Conservation (phyloP, 2,329 filamentous ascomycete species). For the Lasiodiplodia sp. region DNA sequence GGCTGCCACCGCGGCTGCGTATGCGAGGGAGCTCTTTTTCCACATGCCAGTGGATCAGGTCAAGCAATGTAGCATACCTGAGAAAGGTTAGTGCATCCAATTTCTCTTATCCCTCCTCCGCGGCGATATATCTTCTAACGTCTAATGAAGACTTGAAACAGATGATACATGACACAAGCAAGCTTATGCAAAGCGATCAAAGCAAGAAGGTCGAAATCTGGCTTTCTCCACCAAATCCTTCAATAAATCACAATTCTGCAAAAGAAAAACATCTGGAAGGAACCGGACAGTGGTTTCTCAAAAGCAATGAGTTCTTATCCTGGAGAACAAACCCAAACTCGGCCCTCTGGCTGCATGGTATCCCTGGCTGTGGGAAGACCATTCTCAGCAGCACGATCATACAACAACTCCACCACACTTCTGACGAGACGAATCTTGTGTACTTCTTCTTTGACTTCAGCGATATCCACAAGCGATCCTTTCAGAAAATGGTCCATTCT, state of each 20-base stretch:
- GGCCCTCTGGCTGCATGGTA: neutral
- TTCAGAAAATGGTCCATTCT: constrained; percentile 47
- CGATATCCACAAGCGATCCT: constrained; percentile 41
- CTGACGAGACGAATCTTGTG: neutral
- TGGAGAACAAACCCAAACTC: neutral
- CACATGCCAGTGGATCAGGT: constrained; percentile 28
- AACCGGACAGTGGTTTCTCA: neutral
- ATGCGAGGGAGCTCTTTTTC: constrained; percentile 33
- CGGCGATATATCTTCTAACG: neutral
- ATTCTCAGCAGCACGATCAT: neutral
- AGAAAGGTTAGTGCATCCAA: neutral
- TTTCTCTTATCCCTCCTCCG: too few species aligned
- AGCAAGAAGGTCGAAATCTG: fast-evolving
- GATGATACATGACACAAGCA: neutral
- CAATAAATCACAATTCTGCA: neutral
- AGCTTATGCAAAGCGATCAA: too few species aligned
- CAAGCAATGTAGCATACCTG: neutral
- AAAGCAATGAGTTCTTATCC: neutral
- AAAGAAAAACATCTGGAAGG: neutral
- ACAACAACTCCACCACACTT: fast-evolving
- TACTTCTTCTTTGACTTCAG: constrained; percentile 48
- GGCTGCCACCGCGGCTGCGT: constrained; percentile 34
- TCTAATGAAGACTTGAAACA: neutral
- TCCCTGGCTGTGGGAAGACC: constrained; percentile 7
- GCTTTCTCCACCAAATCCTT: neutral